Conservation (phyloP, 768 basidiomycete genomes). For the Clitopilus hobsonii region DNA sequence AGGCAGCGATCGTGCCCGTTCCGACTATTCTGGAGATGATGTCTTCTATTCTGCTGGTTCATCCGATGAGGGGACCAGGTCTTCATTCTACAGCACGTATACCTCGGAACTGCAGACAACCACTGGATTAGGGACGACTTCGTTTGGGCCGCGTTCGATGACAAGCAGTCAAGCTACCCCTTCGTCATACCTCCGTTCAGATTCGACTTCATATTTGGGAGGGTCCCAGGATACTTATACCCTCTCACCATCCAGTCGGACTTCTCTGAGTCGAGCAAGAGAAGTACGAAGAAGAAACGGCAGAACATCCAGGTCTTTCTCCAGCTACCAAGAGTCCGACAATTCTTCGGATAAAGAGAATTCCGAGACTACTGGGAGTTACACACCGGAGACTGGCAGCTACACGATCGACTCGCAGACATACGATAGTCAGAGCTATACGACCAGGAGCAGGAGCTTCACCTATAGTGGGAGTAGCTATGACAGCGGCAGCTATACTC, state of each 20-base stretch:
- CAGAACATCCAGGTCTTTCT: slow-evolving; percentile 37
- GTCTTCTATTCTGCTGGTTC: slow-evolving; percentile 36
- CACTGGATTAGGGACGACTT: slow-evolving; percentile 23
- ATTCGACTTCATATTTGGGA: slow-evolving; percentile 52
- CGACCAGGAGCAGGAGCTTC: slow-evolving; percentile 12
- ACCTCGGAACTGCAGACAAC: slow-evolving; percentile 21
- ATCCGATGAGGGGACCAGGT: slow-evolving; percentile 20
- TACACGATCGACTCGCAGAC: slow-evolving; percentile 20
- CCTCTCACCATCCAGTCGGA: slow-evolving; percentile 44
- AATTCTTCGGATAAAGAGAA: slow-evolving; percentile 59
- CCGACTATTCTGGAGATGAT: slow-evolving; percentile 28
- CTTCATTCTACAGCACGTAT: slow-evolving; percentile 31
- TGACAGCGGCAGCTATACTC: slow-evolving; percentile 12
- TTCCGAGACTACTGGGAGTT: slow-evolving; percentile 15
- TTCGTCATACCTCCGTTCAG: slow-evolving; percentile 47
- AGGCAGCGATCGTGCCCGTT: slow-evolving; percentile 26
- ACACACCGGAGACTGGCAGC: slow-evolving; percentile 22
- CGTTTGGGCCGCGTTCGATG: slow-evolving; percentile 27
- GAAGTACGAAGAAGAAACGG: slow-evolving; percentile 52
- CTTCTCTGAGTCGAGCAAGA: slow-evolving; percentile 48
- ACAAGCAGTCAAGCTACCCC: slow-evolving; percentile 39
- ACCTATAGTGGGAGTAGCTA: slow-evolving; percentile 8
- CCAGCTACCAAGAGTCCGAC: slow-evolving; percentile 32
- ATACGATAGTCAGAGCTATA: slow-evolving; percentile 22
- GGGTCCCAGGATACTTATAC: slow-evolving; percentile 46